phyloP scores from a whole-genome alignment of 352 stramenopile genomes.

The Globisporangium okanoganense region DNA sequence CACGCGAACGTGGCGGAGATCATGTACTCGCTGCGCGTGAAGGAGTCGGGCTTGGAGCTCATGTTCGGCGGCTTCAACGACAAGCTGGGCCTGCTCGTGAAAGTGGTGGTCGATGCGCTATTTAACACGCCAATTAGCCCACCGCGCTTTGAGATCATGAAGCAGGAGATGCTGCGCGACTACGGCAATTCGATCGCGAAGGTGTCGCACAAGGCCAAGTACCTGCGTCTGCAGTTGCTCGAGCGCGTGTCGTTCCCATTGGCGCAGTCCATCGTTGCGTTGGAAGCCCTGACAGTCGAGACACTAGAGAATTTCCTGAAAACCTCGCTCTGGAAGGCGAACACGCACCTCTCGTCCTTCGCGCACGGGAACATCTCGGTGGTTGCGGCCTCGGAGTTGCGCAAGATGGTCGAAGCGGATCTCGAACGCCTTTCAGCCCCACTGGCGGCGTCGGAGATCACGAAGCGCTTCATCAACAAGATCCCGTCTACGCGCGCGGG shows the following conservation, averaged over 20 bases:
- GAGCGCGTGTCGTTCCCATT: slow-evolving; percentile 47
- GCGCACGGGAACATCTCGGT: slow-evolving; percentile 68
- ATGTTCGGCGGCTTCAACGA: slow-evolving; percentile 77
- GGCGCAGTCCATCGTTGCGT: slow-evolving; percentile 37
- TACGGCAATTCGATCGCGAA: slow-evolving; percentile 67
- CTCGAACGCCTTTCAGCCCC: slow-evolving; percentile 31
- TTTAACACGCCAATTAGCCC: slow-evolving; percentile 43
- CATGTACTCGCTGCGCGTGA: slow-evolving; percentile 64
- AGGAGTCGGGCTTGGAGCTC: slow-evolving; percentile 58
- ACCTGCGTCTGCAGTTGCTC: slow-evolving; percentile 59
- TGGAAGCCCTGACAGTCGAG: slow-evolving; percentile 35
- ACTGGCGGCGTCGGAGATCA: slow-evolving; percentile 25
- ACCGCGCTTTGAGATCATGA: slow-evolving; percentile 58
- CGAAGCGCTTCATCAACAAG: slow-evolving; percentile 48
- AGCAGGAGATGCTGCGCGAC: slow-evolving; percentile 65
- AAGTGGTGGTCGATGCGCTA: slow-evolving; percentile 54
- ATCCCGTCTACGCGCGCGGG: slow-evolving; percentile 43
- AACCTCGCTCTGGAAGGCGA: slow-evolving; percentile 42
- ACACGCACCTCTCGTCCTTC: slow-evolving; percentile 52
- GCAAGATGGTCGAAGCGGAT: slow-evolving; percentile 39
- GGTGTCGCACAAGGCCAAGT: slow-evolving; percentile 52
- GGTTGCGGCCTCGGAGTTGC: slow-evolving; percentile 26
- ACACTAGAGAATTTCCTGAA: slow-evolving; percentile 37
- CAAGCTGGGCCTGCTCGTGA: slow-evolving; percentile 59
- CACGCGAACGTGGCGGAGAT: slow-evolving; percentile 69